Percentiles rank a stretch among this genome's conserved stretches.
phyloP scores from a whole-genome alignment of 2,329 filamentous ascomycete genomes.

The Aphanoascus verrucosus region DNA sequence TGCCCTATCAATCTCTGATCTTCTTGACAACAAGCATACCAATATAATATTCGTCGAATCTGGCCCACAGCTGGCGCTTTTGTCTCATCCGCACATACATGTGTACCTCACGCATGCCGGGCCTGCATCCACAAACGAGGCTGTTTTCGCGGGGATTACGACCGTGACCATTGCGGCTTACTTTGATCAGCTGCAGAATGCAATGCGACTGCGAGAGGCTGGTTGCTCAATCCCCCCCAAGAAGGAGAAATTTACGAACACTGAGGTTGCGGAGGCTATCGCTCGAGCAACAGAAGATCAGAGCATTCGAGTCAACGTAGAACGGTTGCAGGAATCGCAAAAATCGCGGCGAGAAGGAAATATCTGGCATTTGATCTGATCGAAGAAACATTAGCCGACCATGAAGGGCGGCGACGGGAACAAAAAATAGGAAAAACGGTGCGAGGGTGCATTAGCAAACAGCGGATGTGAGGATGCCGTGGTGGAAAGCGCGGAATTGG shows the following conservation, averaged over 20 bases:
- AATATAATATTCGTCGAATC: conserved; percentile 25
- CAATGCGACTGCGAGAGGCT: conserved; percentile 26
- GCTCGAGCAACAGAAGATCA: conserved; percentile 26
- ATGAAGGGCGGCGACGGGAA: conserved; percentile 16
- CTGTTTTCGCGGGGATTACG: conserved; percentile 31
- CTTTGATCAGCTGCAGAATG: conserved; percentile 36
- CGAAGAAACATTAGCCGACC: conserved; percentile 36
- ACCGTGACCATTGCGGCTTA: conserved; percentile 32
- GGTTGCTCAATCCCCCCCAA: conserved; percentile 31
- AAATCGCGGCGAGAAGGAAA: conserved; percentile 30
- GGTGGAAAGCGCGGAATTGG: conserved; percentile 33
- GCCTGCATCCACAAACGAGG: conserved; percentile 35
- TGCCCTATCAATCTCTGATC: no score
- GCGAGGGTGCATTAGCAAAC: conserved; percentile 31
- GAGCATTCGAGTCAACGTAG: conserved; percentile 25
- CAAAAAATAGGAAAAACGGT: conserved; percentile 14
- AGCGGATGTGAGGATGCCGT: conserved; percentile 28
- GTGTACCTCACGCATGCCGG: conserved; percentile 38
- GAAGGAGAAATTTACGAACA: conserved; percentile 29
- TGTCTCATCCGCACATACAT: conserved; percentile 26
- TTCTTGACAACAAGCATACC: no score
- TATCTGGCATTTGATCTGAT: conserved; percentile 33
- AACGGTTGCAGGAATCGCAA: conserved; percentile 33
- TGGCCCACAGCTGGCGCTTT: conserved; percentile 35
- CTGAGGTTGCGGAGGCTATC: conserved; percentile 25